These are phyloP conservation scores for Canariomyces notabilis DNA, from an alignment of 2,329 filamentous ascomycete genomes.

Conservation along the genomic window DNA sequence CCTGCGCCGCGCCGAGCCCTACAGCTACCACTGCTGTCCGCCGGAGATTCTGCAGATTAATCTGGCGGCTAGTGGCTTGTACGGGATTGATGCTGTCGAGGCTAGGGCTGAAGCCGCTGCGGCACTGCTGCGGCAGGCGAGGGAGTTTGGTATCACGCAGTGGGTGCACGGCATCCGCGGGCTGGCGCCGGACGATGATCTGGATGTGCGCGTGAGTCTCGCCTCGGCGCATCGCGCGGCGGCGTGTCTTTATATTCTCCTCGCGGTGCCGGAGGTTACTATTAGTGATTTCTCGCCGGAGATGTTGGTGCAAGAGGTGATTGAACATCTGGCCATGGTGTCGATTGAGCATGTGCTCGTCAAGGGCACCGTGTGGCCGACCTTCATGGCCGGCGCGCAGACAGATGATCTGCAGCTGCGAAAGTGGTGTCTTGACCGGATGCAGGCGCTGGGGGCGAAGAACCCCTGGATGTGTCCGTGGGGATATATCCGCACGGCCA, in stretches of 20 bases:
- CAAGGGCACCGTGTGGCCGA: constrained; percentile 53
- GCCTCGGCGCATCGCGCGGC: constrained; percentile 41
- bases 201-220: constrained; percentile 36
- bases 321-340: constrained; percentile 43
- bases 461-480: constrained; percentile 41
- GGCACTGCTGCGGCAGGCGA: constrained; percentile 31
- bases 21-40: constrained; percentile 45
- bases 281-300: constrained; percentile 28
- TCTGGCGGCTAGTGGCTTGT: constrained; percentile 39
- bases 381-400: constrained; percentile 52
- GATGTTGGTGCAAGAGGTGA: constrained; percentile 40
- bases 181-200: constrained; percentile 32
- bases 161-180: constrained; percentile 38
- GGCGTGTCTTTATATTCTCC: constrained; percentile 42
- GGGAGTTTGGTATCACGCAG: constrained; percentile 35
- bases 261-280: constrained; percentile 27
- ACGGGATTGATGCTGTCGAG: constrained; percentile 6
- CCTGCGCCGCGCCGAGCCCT: constrained; percentile 37
- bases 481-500: constrained; percentile 45
- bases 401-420: constrained; percentile 38
- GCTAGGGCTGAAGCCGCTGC: constrained; percentile 14
- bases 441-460: constrained; percentile 29
- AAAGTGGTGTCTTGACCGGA: constrained; percentile 44
- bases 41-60: constrained; percentile 41
- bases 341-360: constrained; percentile 46